Conservation (phyloP, 2,329 filamentous ascomycete genomes). For the Aspergillus quadrilineatus region DNA sequence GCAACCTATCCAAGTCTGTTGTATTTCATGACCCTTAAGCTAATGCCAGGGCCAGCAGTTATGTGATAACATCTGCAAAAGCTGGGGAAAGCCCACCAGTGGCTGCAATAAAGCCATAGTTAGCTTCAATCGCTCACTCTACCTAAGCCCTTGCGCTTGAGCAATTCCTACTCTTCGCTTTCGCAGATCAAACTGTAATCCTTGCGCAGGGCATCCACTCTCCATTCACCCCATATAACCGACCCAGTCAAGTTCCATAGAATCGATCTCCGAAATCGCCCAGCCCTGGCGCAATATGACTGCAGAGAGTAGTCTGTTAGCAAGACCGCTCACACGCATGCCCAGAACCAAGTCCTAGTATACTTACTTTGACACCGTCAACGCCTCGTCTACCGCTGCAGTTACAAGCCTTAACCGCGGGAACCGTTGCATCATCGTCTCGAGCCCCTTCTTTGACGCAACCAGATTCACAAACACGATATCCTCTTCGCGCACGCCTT, state of each 20-base stretch:
- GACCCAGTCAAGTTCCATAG: conserved; percentile 19
- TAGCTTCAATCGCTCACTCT: too few relatives aligned
- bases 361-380: conserved; percentile 20
- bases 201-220: too few relatives aligned
- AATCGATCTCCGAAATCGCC: conserved; percentile 42
- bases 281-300: conserved; percentile 38
- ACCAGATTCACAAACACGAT: conserved; percentile 33
- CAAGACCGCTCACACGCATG: background rate
- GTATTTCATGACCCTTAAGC: too few relatives aligned
- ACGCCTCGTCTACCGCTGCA: conserved; percentile 19
- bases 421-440: conserved; percentile 21
- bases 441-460: conserved; percentile 26
- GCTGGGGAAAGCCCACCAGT: too few relatives aligned
- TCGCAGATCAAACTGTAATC: too few relatives aligned
- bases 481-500: conserved; percentile 23
- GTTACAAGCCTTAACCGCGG: conserved; percentile 25
- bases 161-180: too few relatives aligned
- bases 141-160: too few relatives aligned
- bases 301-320: conserved; percentile 12
- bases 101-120: too few relatives aligned
- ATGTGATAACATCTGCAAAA: too few relatives aligned
- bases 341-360: background rate
- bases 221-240: background rate
- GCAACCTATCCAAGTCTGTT: too few relatives aligned
- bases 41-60: too few relatives aligned